A percentile compares a stretch with the other conserved stretches of the same genome.
These are phyloP conservation scores for Colletotrichum cuscutae DNA, from an alignment of 2,329 filamentous ascomycete species.

Conservation along the genomic window DNA sequence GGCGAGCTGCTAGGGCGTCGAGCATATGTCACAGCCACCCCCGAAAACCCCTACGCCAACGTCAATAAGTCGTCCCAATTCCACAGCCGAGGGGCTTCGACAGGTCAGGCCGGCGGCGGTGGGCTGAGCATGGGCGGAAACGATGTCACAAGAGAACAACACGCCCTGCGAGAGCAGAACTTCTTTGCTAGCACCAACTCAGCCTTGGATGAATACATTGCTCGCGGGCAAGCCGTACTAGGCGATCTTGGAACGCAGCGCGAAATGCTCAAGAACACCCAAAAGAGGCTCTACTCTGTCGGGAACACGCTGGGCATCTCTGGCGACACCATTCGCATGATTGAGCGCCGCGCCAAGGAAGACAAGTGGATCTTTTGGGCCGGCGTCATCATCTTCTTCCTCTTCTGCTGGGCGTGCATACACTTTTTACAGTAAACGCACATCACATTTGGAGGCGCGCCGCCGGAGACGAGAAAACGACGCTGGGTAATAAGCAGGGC, in stretches of 20 bases:
- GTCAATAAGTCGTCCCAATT: constrained; percentile 47
- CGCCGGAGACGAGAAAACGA: neutral
- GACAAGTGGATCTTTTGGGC: constrained; percentile 98
- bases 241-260: constrained; percentile 89
- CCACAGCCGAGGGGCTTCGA: constrained; percentile 56
- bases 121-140: constrained; percentile 60
- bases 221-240: constrained; percentile 88
- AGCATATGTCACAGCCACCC: constrained; percentile 80
- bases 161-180: constrained; percentile 88
- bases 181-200: constrained; percentile 86
- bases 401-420: constrained; percentile 91
- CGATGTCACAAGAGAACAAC: constrained; percentile 79
- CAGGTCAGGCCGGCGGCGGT: constrained; percentile 45
- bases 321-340: constrained; percentile 96
- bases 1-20: constrained; percentile 87
- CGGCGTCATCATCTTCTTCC: constrained; percentile 86
- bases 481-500: constrained; percentile 4
- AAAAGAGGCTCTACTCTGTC: constrained; percentile 89
- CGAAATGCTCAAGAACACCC: constrained; percentile 95
- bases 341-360: constrained; percentile 89
- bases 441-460: neutral
- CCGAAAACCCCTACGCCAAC: constrained; percentile 92
- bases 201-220: constrained; percentile 93
- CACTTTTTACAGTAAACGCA: constrained; percentile 77
- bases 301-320: constrained; percentile 94